phyloP scores from a whole-genome alignment of 2,329 filamentous ascomycete genomes.

The Kalaharituber pfeilii region DNA sequence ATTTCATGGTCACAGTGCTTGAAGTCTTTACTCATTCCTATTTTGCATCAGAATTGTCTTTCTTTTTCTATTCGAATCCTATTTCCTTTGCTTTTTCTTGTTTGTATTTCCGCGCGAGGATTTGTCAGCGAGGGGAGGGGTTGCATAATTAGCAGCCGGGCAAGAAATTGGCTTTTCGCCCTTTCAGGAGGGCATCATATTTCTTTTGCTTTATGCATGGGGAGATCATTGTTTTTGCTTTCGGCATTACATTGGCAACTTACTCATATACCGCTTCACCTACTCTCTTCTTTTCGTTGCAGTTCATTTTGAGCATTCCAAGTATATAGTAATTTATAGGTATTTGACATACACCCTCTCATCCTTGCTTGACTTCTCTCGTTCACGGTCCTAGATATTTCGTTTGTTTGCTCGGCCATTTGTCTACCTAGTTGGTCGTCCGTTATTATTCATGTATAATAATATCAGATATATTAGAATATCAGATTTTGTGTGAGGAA shows the following conservation, averaged over 20 bases:
- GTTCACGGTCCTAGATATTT: not conserved
- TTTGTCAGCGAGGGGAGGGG: not conserved
- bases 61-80: conserved; percentile 2
- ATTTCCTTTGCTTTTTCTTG: conserved; percentile 4
- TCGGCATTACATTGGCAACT: not conserved
- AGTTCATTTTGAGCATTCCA: conserved; percentile 1
- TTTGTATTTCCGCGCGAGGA: not conserved
- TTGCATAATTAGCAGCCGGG: not conserved
- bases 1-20: not conserved
- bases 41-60: not conserved
- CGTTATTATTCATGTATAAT: not conserved
- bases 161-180: too few relatives aligned
- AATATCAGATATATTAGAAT: not conserved
- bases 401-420: too few relatives aligned
- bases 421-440: not conserved
- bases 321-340: not conserved
- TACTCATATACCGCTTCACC: not conserved
- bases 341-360: not conserved
- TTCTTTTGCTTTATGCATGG: not conserved
- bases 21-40: not conserved
- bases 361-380: not conserved
- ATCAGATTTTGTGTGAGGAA: not conserved
- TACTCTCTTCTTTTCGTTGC: conserved; percentile 4
- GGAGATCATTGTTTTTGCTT: not conserved
- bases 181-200: too few relatives aligned